phyloP scores from a whole-genome alignment of 2,329 filamentous ascomycete species.

The Westerdykella sp. region DNA sequence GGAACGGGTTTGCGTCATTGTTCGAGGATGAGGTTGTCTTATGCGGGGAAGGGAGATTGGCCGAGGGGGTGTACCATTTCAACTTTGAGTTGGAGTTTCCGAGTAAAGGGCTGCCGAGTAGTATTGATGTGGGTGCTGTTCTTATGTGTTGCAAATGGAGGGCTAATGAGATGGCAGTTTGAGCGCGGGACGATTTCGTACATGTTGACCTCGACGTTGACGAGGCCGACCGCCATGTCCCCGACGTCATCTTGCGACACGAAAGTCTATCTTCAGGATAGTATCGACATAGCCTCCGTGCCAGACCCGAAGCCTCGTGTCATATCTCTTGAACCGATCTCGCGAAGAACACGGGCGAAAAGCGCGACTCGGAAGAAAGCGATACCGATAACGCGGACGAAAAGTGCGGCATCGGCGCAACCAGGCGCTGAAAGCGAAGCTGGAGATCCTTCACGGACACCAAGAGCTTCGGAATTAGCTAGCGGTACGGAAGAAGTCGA shows the following conservation, averaged over 20 bases:
- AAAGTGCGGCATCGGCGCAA: background rate
- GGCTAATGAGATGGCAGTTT: conserved; percentile 57
- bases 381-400: conserved; percentile 5
- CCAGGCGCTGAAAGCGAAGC: background rate
- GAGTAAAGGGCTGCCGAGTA: conserved; percentile 68
- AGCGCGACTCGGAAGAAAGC: conserved; percentile 25
- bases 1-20: conserved; percentile 71
- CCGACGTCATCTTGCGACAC: conserved; percentile 74
- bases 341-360: conserved; percentile 61
- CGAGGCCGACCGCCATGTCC: conserved; percentile 77
- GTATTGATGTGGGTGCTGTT: conserved; percentile 70
- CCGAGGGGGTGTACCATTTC: conserved; percentile 71
- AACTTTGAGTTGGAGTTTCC: conserved; percentile 69
- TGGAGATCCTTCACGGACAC: conserved; percentile 17
- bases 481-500: conserved; percentile 28
- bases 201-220: conserved; percentile 82
- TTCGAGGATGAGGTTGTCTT: conserved; percentile 78
- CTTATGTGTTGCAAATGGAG: background rate
- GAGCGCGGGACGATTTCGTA: conserved; percentile 92
- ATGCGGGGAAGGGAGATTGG: conserved; percentile 69
- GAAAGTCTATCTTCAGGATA: conserved; percentile 73
- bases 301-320: conserved; percentile 68
- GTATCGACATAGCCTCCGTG: conserved; percentile 75
- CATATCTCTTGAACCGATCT: conserved; percentile 82
- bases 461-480: conserved; percentile 18